phyloP scores from a whole-genome alignment of 139 green algal species.

The Tetradesmus lagerheimii region DNA sequence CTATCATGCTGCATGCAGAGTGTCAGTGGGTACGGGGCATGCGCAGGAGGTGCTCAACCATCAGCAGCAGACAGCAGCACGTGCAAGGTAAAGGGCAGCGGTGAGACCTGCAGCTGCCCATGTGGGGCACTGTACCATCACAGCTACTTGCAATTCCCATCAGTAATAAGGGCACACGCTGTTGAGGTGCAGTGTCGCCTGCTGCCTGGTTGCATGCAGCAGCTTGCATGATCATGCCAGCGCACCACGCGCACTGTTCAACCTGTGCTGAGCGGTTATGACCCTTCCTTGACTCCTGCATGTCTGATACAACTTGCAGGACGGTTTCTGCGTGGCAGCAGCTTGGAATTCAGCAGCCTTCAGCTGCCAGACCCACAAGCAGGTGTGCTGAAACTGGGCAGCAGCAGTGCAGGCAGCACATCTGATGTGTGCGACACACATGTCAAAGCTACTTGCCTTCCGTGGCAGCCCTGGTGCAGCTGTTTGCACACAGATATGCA shows the following conservation, averaged over 20 bases:
- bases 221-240: no score
- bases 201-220: no score
- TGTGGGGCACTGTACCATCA: neutral
- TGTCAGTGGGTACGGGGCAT: neutral
- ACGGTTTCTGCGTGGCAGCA: neutral
- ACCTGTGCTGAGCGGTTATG: no score
- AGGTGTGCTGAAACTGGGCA: neutral
- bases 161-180: no score
- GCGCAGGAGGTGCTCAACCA: neutral
- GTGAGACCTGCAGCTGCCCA: neutral
- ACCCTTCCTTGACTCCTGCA: no score
- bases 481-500: neutral
- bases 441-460: neutral
- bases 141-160: no score
- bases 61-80: neutral
- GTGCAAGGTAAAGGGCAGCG: neutral
- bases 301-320: neutral
- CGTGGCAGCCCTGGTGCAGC: neutral
- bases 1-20: neutral
- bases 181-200: no score
- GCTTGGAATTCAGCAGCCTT: neutral
- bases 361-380: slow-evolving; percentile 26
- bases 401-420: neutral
- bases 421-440: no score
- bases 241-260: no score